Percentiles rank a stretch among this genome's conserved stretches.
phyloP scores from a whole-genome alignment of 768 basidiomycete species.

The Thelephora ganbajun region DNA sequence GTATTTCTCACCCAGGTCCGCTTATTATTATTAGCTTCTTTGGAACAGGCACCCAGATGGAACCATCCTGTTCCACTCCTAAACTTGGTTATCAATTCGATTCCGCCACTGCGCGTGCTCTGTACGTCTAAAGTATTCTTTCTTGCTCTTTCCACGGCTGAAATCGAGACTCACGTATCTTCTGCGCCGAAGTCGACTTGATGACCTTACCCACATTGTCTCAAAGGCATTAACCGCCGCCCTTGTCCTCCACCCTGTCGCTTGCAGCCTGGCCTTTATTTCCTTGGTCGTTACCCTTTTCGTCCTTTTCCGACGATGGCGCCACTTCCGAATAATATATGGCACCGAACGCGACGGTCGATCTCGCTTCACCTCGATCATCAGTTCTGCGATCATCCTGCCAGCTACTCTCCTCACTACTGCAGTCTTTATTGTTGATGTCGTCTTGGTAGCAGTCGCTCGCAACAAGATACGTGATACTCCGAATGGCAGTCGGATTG shows the following conservation, averaged over 20 bases:
- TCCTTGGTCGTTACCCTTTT: constrained; percentile 1
- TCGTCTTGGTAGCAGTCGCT: constrained; percentile 32
- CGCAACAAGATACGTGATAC: constrained; percentile 27
- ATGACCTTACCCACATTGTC: constrained; percentile 25
- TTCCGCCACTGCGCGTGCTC: constrained; percentile 8
- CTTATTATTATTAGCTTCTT: neutral
- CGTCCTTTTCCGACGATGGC: constrained; percentile 1
- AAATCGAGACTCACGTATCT: constrained; percentile 23
- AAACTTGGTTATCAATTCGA: constrained; percentile 4
- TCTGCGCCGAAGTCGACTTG: constrained; percentile 21
- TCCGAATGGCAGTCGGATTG: constrained; percentile 23
- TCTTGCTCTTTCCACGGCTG: constrained; percentile 1
- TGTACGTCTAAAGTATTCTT: constrained; percentile 3
- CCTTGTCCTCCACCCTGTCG: constrained; percentile 42
- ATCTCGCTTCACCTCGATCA: constrained; percentile 23
- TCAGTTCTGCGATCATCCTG: constrained; percentile 23
- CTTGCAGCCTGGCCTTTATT: constrained; percentile 3
- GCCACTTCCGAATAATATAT: constrained; percentile 25
- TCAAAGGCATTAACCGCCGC: constrained; percentile 30
- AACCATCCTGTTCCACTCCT: constrained; percentile 7
- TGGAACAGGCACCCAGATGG: too few relatives aligned
- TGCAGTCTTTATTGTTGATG: constrained; percentile 38
- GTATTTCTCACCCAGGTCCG: too few relatives aligned
- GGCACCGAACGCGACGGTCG: constrained; percentile 21
- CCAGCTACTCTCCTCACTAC: constrained; percentile 32